Conservation (phyloP, 1,284 basidiomycete genomes). For the Ganoderma lingzhi region DNA sequence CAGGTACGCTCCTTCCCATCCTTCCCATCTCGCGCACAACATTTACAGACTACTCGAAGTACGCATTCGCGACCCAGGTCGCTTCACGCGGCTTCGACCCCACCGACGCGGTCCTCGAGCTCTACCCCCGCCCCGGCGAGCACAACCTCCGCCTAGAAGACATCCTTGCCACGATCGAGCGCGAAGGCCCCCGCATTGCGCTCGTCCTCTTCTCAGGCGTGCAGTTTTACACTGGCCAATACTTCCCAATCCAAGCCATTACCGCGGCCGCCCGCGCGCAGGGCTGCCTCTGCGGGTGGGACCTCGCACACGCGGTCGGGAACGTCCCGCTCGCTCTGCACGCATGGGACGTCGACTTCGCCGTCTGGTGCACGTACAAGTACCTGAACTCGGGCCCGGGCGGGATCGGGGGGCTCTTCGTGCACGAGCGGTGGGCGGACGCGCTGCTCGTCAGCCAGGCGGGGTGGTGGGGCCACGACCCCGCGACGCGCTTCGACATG, state of each 20-base stretch:
- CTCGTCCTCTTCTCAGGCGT: conserved; percentile 91
- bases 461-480: conserved; percentile 98
- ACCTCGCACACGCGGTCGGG: conserved; percentile 95
- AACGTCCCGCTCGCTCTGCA: conserved; percentile 93
- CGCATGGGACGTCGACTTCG: conserved; percentile 96
- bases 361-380: conserved; percentile 98
- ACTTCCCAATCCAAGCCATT: conserved; percentile 88
- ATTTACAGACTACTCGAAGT: conserved; percentile 58
- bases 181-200: conserved; percentile 81
- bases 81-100: conserved; percentile 84
- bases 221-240: conserved; percentile 98
- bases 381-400: conserved; percentile 97
- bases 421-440: conserved; percentile 85
- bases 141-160: conserved; percentile 91
- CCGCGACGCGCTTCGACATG: conserved; percentile 91
- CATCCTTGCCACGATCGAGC: conserved; percentile 81
- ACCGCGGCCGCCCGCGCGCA: conserved; percentile 85
- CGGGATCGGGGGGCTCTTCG: conserved; percentile 91
- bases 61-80: conserved; percentile 93
- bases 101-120: conserved; percentile 76
- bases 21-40: conserved; percentile 11
- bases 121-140: conserved; percentile 86
- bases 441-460: conserved; percentile 62
- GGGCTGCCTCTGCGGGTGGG: conserved; percentile 95
- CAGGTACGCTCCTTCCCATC: conserved; percentile 51